A percentile compares a stretch with the other conserved stretches of the same genome.
Conservation (phyloP, 495 filamentous ascomycete genomes). For the Elaphomyces granulatus region DNA sequence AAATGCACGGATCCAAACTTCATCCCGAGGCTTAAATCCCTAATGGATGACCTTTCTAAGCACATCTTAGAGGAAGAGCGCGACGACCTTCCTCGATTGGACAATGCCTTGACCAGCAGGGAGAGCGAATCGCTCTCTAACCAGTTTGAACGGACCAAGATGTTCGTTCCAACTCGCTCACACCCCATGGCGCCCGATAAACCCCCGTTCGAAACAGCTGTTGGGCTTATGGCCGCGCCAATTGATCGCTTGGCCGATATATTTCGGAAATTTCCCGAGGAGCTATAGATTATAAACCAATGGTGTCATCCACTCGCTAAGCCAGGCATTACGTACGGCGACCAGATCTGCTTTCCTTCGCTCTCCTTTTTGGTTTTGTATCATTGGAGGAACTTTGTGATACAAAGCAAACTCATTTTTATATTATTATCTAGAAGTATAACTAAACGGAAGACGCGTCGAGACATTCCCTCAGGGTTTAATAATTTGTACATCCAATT, state of each 20-base stretch:
- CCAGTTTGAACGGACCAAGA: constrained; percentile 44
- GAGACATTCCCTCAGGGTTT: no score
- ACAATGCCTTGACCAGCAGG: constrained; percentile 26
- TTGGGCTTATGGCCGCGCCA: constrained; percentile 7
- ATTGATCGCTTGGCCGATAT: constrained; percentile 7
- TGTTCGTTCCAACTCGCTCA: constrained; percentile 42
- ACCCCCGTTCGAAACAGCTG: constrained; percentile 10
- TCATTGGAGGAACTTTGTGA: no score
- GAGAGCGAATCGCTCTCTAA: constrained; percentile 32
- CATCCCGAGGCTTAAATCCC: constrained; percentile 31
- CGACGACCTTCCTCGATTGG: constrained; percentile 38
- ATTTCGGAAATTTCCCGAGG: constrained; percentile 8
- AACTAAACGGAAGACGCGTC: no score
- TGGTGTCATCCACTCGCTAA: no score
- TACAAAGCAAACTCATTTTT: no score
- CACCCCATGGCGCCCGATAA: constrained; percentile 30
- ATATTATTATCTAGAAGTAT: no score
- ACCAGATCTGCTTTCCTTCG: no score
- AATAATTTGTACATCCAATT: no score
- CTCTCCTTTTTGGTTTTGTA: no score
- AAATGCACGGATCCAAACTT: constrained; percentile 33
- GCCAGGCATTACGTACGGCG: no score
- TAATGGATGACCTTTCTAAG: constrained; percentile 35
- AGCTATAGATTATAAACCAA: no score
- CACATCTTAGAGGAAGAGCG: constrained; percentile 51